Base-by-base conservation (phyloP, 164 flowering plant species). In the Platanus orientalis region DNA sequence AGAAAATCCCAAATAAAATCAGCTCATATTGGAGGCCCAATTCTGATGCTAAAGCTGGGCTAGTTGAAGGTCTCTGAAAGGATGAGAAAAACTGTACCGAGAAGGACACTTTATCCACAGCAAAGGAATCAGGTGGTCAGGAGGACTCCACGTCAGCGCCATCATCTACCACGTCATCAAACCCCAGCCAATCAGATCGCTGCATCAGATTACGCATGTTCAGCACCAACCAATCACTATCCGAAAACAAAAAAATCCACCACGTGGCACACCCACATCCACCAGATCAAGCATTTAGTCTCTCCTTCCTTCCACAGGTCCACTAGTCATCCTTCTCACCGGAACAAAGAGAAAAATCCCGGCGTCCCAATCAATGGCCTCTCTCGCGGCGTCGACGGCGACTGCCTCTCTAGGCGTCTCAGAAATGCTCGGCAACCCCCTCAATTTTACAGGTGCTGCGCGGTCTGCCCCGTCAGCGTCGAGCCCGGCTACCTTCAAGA, bases 341-440 rank as follows among this genome's bases (percentile, higher is more conserved):
- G 14, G 1, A 14, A 20, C 20, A 5, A 54, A 61, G 14, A 44
- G 34, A 20, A 42, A 56, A 29, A 23, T 10, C 17, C 16, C 14
- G 6, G 40, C 29, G 20, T 27, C 27, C 40, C 13, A 19, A 34
- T 61, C 20, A 23, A 90, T 88, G 94, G 94, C 92, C 45, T 85
- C 95, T 39, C 69, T 92, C 32, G 83, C 90, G 21, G 89, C 96
- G 7, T 76, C 91, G 25, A 76, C 80, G 1, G 82, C 84, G 2
- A 78, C 87, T 7, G 79, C 88, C 42, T 79, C 95, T 20, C 66
- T 87, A 1, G 85, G 92, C 11, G 75, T 79, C 58, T 83, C 90
- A 0, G 92, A 90, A 65, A 80, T 93, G 81, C 81, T 88, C 3
- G 89, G 97, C 23, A 88, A 68, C 75, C 78, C 75, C 13, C 83